Percentiles rank a stretch among this genome's conserved stretches.
Conservation (phyloP, 2,329 filamentous ascomycete genomes). For the Hypoxylon sp. region DNA sequence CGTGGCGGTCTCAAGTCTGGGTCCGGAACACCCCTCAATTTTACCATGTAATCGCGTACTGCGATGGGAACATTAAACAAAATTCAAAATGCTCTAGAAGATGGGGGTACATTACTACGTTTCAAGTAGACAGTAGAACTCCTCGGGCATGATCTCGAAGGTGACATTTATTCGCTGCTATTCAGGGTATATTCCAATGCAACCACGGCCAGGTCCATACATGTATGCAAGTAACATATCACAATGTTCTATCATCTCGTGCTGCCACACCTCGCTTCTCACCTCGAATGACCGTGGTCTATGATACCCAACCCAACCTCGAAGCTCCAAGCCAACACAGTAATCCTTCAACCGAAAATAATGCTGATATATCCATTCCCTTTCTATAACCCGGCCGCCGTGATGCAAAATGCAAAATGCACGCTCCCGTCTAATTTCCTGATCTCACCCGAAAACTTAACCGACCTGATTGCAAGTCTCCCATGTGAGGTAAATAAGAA, state of each 20-base stretch:
- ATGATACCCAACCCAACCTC: not conserved
- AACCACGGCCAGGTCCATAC: not conserved
- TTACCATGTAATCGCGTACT: constrained; percentile 10
- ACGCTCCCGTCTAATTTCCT: constrained; percentile 18
- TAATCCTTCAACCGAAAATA: not conserved
- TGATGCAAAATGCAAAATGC: constrained; percentile 4
- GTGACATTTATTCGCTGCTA: constrained; percentile 2
- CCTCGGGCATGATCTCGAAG: not conserved
- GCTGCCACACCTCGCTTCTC: not conserved
- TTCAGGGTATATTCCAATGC: constrained; percentile 33
- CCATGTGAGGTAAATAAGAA: not conserved
- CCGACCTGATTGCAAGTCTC: constrained; percentile 6
- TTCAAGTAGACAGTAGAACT: not conserved
- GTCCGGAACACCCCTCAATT: constrained; percentile 6
- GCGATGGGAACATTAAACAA: constrained; percentile 3
- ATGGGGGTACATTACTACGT: not conserved
- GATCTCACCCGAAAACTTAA: not conserved
- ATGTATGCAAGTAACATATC: constrained; percentile 19
- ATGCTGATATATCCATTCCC: not conserved
- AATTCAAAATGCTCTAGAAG: not conserved
- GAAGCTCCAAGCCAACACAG: not conserved
- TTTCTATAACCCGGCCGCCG: constrained; percentile 5
- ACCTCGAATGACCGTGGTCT: not conserved
- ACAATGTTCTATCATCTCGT: constrained; percentile 1
- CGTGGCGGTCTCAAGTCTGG: constrained; percentile 6